Conservation (phyloP, 352 stramenopile genomes). For the Phytophthora idaei region DNA sequence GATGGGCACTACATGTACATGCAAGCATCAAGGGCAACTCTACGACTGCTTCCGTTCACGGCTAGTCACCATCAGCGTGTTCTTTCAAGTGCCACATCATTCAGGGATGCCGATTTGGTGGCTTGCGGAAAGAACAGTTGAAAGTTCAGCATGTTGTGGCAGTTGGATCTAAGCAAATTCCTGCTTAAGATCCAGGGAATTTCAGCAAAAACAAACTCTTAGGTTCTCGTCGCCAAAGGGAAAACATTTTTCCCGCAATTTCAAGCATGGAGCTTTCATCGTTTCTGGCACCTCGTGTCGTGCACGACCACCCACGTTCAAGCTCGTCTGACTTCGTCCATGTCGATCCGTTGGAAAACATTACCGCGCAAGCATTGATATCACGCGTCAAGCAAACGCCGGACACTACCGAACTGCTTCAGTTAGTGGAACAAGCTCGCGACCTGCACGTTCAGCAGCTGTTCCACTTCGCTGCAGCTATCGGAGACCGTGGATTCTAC, state of each 20-base stretch:
- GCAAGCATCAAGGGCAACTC: too few species aligned
- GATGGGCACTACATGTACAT: too few species aligned
- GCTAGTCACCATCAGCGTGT: too few species aligned
- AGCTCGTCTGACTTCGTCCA: background rate
- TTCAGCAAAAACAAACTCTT: too few species aligned
- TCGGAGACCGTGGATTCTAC: conserved; percentile 19
- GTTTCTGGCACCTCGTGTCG: background rate
- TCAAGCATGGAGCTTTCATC: background rate
- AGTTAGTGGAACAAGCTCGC: conserved; percentile 10
- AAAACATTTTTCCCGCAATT: background rate
- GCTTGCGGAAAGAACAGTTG: too few species aligned
- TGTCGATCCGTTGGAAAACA: background rate
- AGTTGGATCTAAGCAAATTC: too few species aligned
- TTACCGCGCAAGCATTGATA: conserved; percentile 4
- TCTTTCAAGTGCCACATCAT: too few species aligned
- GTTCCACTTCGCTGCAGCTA: conserved; percentile 16
- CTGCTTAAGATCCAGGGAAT: too few species aligned
- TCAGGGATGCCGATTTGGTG: too few species aligned
- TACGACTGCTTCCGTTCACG: too few species aligned
- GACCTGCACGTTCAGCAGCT: background rate
- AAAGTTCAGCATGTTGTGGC: too few species aligned
- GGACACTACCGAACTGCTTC: background rate
- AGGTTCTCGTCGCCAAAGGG: too few species aligned
- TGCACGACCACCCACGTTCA: background rate
- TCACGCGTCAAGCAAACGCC: conserved; percentile 6